Evolutionary conservation across 495 filamentous ascomycete species (phyloP), one percentile per base, ranked within the genome.

Genomic region (Tricharina praecox): DNA sequence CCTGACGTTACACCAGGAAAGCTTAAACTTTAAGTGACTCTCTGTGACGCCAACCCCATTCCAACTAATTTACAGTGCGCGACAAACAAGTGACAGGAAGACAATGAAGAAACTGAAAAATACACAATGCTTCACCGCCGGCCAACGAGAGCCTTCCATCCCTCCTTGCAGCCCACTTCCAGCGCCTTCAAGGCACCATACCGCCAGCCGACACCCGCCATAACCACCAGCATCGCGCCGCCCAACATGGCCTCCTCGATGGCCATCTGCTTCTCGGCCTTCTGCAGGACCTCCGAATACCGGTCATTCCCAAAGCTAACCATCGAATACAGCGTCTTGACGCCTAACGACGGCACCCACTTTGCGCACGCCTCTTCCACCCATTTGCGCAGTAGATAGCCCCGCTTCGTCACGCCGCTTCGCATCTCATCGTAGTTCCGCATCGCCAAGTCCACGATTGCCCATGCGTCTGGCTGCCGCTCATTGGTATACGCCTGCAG

Each of bases 371-470:
- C 71, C 65, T 97, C 90, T 63, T 97, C 92, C 4, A 93, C 56
- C 45, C 63, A 76, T 64, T 97, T 97, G 50, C 90, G 72, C 1
- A 85, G 52, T 46, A 75, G 70, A 62, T 96, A 95, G 1, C 74
- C 52, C 0, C 74, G 77, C 1, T 77, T 81, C 16, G 76, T 75
- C 20, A 96, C 90, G 13, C 78, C 77, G 2, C 77, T 69, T 2
- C 85, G 73, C 90, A 97, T 96, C 67, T 97, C 90, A 46, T 80
- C 66, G 62, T 94, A 96, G 56, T 97, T 97, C 24, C 79, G 71
- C 32, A 90, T 71, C 0, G 92, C 90, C 2, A 97, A 71, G 52
- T 94, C 84, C 52, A 93, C 93, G 66, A 97, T 95, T 1, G 85
- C 77, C 49, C 85, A 74, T 0, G 85, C 81, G 57, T 97, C 92